Percentiles rank a stretch among this genome's conserved stretches.
Evolutionary conservation across 495 filamentous ascomycete species (phyloP).

Genomic region (Trichoderma gamsii): DNA sequence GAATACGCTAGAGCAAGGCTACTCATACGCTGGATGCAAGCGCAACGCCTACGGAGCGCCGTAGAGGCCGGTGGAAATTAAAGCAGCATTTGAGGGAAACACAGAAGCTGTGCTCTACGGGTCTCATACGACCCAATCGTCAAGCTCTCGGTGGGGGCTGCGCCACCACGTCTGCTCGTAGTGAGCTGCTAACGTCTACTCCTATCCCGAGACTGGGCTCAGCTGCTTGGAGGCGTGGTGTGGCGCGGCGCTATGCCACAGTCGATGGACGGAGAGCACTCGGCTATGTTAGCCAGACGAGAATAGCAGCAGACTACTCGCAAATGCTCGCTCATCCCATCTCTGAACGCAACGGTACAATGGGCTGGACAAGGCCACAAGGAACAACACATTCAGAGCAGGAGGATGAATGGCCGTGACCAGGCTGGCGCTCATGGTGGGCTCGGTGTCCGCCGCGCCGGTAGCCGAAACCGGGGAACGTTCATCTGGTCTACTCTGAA

Average conservation of each 20-base stretch:
- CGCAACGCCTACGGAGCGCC: background rate
- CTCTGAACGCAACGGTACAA: background rate
- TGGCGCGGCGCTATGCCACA: constrained; percentile 3
- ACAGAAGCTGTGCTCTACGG: background rate
- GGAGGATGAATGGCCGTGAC: background rate
- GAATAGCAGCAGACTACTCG: background rate
- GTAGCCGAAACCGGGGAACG: constrained; percentile 12
- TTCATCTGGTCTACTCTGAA: constrained; percentile 1
- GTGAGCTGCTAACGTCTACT: background rate
- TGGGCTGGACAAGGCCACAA: background rate
- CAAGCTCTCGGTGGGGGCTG: background rate
- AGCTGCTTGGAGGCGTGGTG: background rate
- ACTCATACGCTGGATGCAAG: background rate
- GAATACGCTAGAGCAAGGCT: background rate
- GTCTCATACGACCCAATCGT: background rate
- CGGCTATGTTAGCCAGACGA: background rate
- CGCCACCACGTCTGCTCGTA: background rate
- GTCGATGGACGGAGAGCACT: background rate
- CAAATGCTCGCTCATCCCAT: background rate
- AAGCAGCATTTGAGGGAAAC: background rate
- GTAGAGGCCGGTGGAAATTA: background rate
- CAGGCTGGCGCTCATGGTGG: background rate
- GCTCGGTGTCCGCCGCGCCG: constrained; percentile 6
- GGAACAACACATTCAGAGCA: background rate
- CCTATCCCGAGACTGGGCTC: background rate